Evolutionary conservation across 1,139 yeast species (phyloP).

Genomic region (Protomyces arabidopsidicola): DNA sequence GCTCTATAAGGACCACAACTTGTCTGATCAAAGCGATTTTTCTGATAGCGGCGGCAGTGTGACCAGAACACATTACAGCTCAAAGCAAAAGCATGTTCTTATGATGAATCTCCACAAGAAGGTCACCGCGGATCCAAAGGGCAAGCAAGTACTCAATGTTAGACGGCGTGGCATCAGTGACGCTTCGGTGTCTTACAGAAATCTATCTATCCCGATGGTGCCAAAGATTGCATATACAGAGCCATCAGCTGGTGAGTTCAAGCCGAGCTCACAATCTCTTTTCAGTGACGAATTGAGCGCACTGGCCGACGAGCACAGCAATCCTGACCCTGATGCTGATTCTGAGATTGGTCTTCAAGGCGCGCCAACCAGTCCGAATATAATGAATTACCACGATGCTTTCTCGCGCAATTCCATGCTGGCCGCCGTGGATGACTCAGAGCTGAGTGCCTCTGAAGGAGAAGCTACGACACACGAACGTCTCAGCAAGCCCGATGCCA

Average conservation of each 20-base stretch:
- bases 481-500: not conserved
- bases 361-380: not conserved
- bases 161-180: constrained; percentile 24
- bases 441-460: not conserved
- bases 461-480: not conserved
- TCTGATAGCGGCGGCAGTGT: constrained; percentile 12
- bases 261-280: constrained; percentile 9
- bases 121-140: constrained; percentile 17
- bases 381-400: not conserved
- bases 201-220: not conserved
- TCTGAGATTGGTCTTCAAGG: not conserved
- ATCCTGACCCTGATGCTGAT: not conserved
- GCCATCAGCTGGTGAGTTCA: constrained; percentile 10
- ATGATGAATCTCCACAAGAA: constrained; percentile 15
- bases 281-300: constrained; percentile 8
- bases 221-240: constrained; percentile 6
- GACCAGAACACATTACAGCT: not conserved
- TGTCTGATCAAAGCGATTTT: constrained; percentile 22
- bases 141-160: constrained; percentile 6
- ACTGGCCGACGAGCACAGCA: not conserved
- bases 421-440: not conserved
- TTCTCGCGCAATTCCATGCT: not conserved
- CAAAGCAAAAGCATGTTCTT: constrained; percentile 12
- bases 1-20: constrained; percentile 11
- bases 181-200: constrained; percentile 9